Conservation (phyloP, 2,329 filamentous ascomycete species). For the Colletotrichum neosansevieriae region DNA sequence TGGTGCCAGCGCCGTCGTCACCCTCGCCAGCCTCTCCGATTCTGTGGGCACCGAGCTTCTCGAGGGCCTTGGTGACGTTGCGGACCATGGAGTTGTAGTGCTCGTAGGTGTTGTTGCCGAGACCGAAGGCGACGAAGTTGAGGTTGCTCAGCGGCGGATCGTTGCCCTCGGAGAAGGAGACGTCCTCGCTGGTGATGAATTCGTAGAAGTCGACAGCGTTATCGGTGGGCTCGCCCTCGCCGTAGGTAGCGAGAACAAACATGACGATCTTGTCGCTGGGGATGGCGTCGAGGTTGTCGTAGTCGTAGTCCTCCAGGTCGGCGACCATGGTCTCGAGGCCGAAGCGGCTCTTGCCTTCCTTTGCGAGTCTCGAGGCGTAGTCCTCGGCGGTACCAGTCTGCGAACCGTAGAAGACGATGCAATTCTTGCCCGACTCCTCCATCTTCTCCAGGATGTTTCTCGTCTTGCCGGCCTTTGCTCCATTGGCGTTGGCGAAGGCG, state of each 20-base stretch:
- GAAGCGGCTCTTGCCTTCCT: conserved; percentile 96
- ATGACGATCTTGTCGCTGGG: conserved; percentile 92
- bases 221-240: conserved; percentile 97
- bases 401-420: conserved; percentile 97
- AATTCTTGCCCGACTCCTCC: conserved; percentile 96
- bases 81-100: conserved; percentile 99
- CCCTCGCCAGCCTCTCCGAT: conserved; percentile 93
- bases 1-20: conserved; percentile 97
- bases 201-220: conserved; percentile 99
- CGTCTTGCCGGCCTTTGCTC: conserved; percentile 83
- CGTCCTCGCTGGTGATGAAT: conserved; percentile 87
- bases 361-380: conserved; percentile 94
- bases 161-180: conserved; percentile 80
- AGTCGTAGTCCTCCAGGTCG: conserved; percentile 98
- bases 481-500: conserved; percentile 76
- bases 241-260: conserved; percentile 97
- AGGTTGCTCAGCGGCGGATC: conserved; percentile 77
- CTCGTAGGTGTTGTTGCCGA: conserved; percentile 99
- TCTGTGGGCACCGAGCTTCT: conserved; percentile 84
- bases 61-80: conserved; percentile 84
- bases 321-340: conserved; percentile 98
- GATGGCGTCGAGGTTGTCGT: conserved; percentile 89
- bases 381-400: conserved; percentile 99
- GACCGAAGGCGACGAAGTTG: conserved; percentile 94
- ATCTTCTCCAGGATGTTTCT: conserved; percentile 95